Conservation (phyloP, 169 alveolate genomes). For the Eimeria brunetti region DNA sequence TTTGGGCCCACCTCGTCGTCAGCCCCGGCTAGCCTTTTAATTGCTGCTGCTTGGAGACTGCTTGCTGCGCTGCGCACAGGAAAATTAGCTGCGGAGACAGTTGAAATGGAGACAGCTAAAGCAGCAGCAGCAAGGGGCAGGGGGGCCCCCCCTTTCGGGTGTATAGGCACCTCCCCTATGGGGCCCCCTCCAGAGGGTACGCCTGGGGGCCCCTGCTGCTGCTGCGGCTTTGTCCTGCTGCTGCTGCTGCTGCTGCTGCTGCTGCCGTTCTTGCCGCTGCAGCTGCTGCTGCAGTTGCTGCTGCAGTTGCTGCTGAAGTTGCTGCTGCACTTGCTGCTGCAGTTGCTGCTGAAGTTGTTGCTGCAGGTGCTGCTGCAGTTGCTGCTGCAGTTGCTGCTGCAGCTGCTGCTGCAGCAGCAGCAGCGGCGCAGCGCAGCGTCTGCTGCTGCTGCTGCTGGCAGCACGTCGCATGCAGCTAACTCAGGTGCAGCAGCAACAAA, state of each 20-base stretch:
- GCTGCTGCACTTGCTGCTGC: too few species aligned
- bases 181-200: not conserved
- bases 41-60: slow-evolving; percentile 21
- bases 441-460: slow-evolving; percentile 36
- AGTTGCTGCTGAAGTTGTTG: not conserved
- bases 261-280: not conserved
- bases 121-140: slow-evolving; percentile 28
- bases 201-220: not conserved
- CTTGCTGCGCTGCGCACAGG: slow-evolving; percentile 64
- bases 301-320: too few species aligned
- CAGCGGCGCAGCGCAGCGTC: slow-evolving; percentile 12
- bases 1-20: slow-evolving; percentile 18
- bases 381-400: not conserved
- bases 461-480: slow-evolving; percentile 8
- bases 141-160: not conserved
- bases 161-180: not conserved
- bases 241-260: not conserved
- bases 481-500: slow-evolving; percentile 13
- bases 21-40: slow-evolving; percentile 28
- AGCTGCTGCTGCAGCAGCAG: not conserved
- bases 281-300: not conserved
- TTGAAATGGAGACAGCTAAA: not conserved
- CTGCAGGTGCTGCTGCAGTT: not conserved
- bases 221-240: not conserved
- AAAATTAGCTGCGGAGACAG: slow-evolving; percentile 1